A percentile compares a stretch with the other conserved stretches of the same genome.
Conservation (phyloP, 2,329 filamentous ascomycete species). For the Aspergillus uvarum region DNA sequence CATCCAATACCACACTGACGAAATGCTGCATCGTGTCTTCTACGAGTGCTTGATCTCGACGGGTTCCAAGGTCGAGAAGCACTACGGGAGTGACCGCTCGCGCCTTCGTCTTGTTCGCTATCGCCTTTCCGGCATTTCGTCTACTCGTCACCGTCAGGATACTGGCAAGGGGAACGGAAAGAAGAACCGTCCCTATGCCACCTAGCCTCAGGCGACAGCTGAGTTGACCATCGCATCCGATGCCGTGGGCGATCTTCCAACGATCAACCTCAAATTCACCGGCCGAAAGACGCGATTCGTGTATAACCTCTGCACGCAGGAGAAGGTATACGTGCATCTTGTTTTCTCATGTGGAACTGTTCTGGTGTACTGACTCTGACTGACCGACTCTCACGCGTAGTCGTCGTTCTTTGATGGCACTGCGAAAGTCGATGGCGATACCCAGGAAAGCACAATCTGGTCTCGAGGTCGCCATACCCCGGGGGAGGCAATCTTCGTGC, state of each 20-base stretch:
- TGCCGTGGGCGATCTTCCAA: conserved; percentile 44
- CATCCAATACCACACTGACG: conserved; percentile 61
- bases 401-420: conserved; percentile 51
- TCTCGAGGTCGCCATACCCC: conserved; percentile 50
- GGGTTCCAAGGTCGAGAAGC: conserved; percentile 42
- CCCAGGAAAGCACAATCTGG: conserved; percentile 42
- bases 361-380: not conserved
- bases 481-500: conserved; percentile 53
- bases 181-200: conserved; percentile 7
- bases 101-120: conserved; percentile 29
- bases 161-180: not conserved
- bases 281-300: conserved; percentile 48
- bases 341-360: not conserved
- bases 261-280: conserved; percentile 46
- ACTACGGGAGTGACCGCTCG: conserved; percentile 31
- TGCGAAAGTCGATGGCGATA: conserved; percentile 50
- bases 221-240: not conserved
- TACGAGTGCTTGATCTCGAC: conserved; percentile 63
- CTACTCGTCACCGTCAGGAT: not conserved
- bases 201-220: conserved; percentile 7
- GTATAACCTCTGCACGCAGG: conserved; percentile 48
- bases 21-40: conserved; percentile 68
- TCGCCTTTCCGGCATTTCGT: conserved; percentile 28
- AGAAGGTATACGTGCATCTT: conserved; percentile 29
- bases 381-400: not conserved